Conservation (phyloP, 768 basidiomycete species). For the Xerocomus potaroensis region DNA sequence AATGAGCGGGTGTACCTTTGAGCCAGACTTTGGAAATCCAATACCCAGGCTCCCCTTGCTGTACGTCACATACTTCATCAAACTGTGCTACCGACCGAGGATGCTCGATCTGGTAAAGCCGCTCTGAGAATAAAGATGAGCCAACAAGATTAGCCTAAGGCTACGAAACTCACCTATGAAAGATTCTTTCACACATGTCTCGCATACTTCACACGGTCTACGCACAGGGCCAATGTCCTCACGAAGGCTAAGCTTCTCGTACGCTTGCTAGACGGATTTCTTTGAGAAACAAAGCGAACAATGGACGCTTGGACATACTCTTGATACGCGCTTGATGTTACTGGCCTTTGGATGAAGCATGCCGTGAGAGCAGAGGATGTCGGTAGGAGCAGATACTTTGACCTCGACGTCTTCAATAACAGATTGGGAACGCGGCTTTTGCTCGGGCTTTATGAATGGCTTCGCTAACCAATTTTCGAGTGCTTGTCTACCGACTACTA, state of each 20-base stretch:
- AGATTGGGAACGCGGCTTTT: constrained; percentile 17
- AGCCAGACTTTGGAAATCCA: constrained; percentile 82
- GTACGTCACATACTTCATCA: constrained; percentile 46
- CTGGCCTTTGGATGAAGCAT: constrained; percentile 57
- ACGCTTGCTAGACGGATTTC: constrained; percentile 16
- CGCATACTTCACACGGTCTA: constrained; percentile 52
- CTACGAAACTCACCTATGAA: constrained; percentile 49
- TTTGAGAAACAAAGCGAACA: neutral
- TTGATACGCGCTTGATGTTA: constrained; percentile 65
- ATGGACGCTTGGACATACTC: constrained; percentile 34
- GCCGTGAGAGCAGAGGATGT: constrained; percentile 62
- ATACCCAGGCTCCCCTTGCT: constrained; percentile 42
- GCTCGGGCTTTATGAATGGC: constrained; percentile 18
- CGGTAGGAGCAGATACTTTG: constrained; percentile 31
- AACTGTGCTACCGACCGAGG: constrained; percentile 56
- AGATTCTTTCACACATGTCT: constrained; percentile 47
- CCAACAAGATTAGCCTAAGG: neutral
- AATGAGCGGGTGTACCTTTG: constrained; percentile 46
- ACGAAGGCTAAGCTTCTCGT: constrained; percentile 26
- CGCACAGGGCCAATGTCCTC: constrained; percentile 50
- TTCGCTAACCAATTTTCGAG: constrained; percentile 60
- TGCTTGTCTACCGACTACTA: constrained; percentile 57
- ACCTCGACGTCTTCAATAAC: constrained; percentile 15
- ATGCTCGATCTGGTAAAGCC: constrained; percentile 65
- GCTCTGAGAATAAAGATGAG: constrained; percentile 41